Base-by-base conservation (phyloP, 225 moss, liverwort and hornwort species). In the Physcomitrium patens region DNA sequence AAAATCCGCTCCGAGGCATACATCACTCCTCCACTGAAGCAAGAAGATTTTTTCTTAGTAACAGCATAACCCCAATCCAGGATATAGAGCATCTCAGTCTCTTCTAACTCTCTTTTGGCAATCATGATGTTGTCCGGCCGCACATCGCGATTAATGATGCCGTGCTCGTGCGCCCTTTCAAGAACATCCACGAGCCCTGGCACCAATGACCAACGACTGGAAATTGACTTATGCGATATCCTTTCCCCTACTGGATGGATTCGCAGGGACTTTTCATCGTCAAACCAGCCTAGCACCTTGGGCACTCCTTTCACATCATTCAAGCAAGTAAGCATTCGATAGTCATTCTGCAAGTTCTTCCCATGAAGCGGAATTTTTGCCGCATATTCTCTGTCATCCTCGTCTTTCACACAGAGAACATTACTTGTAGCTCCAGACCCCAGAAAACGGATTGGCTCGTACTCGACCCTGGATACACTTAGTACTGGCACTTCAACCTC, bases 51-150 rank as follows among this genome's bases (percentile, higher is more conserved):
- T 16, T 12, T 20, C 41, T 54, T 54, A 18, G 55, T 0, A 7
- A 69, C 42, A 69, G 37, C 69, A 69, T 20, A 69, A n/a, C 69
- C 41, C 69, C 55, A 54, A 54, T 69, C 55, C 15, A 69, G 47
- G 8, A 47, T 55, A 19, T 55, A 69, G 37, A 69, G 55, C 52
- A 12, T 46, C 46, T 46, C 46, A 46, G 11, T 46, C 46, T 11
- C 46, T 46, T 46, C 46, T 27, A 5, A 43, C 72, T 60, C 72
- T 47, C 42, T 42, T 74, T 65, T 19, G 65, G 53, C 74, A 74
- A 24, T 65, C 64, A 64, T 64, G 17, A 64, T 37, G 26, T 64
- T 64, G 64, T 64, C 64, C 16, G 64, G 64, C 17, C 41, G 19
- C 64, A 64, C 64, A 64, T 64, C 64, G 41, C 27, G 41, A 42